phyloP scores from a whole-genome alignment of 2,329 filamentous ascomycete genomes.

The Claviceps cyperi region DNA sequence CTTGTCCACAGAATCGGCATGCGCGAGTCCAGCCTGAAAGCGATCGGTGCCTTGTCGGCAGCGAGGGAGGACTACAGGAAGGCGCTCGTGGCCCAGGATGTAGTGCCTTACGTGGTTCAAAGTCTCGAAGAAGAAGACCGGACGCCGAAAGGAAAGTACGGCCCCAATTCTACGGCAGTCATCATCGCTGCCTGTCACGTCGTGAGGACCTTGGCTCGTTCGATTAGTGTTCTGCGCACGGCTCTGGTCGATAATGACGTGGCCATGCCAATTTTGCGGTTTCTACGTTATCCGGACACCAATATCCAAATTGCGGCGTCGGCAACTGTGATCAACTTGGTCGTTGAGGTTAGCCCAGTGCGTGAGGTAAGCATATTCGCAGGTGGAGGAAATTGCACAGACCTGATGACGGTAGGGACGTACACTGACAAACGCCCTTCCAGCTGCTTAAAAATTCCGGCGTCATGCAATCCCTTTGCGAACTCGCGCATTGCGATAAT shows the following conservation, averaged over 20 bases:
- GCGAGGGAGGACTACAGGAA: slow-evolving; percentile 78
- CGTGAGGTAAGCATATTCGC: slow-evolving; percentile 48
- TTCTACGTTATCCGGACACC: slow-evolving; percentile 60
- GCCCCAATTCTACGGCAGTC: slow-evolving; percentile 60
- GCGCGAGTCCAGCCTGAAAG: slow-evolving; percentile 62
- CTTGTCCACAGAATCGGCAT: slow-evolving; percentile 59
- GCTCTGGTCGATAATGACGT: slow-evolving; percentile 77
- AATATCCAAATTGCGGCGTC: slow-evolving; percentile 80
- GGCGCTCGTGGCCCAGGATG: slow-evolving; percentile 65
- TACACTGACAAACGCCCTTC: slow-evolving; percentile 8
- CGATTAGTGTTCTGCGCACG: slow-evolving; percentile 70
- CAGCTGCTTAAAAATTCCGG: slow-evolving; percentile 60
- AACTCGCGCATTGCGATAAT: slow-evolving; percentile 70
- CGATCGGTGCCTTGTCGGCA: slow-evolving; percentile 66
- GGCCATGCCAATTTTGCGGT: slow-evolving; percentile 58
- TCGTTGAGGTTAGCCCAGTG: slow-evolving; percentile 83
- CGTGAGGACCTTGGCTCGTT: slow-evolving; percentile 68
- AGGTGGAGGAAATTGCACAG: too few relatives aligned
- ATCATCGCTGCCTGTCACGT: slow-evolving; percentile 76
- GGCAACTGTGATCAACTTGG: slow-evolving; percentile 68
- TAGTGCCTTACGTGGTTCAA: slow-evolving; percentile 68
- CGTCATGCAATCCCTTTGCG: slow-evolving; percentile 62
- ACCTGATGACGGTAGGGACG: too few relatives aligned
- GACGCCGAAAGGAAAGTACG: slow-evolving; percentile 28
- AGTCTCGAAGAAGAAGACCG: slow-evolving; percentile 35